phyloP scores from a whole-genome alignment of 1,284 basidiomycete genomes.

The Ganoderma lucidum region DNA sequence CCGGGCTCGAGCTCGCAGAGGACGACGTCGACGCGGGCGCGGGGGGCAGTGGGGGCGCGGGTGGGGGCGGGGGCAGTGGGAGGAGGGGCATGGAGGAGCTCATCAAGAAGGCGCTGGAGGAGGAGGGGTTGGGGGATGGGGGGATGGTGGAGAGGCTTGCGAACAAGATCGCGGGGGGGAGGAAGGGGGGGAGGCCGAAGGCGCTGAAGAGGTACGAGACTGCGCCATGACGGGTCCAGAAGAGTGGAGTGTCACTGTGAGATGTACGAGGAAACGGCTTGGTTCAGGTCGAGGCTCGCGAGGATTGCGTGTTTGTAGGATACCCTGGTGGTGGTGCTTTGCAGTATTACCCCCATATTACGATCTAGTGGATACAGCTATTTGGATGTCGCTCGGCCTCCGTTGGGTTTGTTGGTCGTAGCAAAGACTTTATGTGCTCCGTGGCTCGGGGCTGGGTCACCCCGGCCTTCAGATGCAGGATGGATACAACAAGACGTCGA shows the following conservation, averaged over 20 bases:
- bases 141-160: slow-evolving; percentile 63
- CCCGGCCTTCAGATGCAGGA: not conserved
- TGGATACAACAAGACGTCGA: not conserved
- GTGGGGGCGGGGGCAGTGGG: slow-evolving; percentile 43
- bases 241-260: too few relatives aligned
- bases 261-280: too few relatives aligned
- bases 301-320: slow-evolving; percentile 18
- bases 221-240: slow-evolving; percentile 35
- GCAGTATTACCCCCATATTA: slow-evolving; percentile 13
- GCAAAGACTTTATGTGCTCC: not conserved
- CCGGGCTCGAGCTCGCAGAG: slow-evolving; percentile 42
- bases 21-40: slow-evolving; percentile 4
- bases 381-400: not conserved
- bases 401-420: not conserved
- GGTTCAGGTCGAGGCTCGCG: not conserved
- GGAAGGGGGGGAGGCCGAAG: slow-evolving; percentile 54
- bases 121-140: slow-evolving; percentile 60
- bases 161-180: slow-evolving; percentile 64
- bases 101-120: slow-evolving; percentile 78
- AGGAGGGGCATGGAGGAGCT: slow-evolving; percentile 78
- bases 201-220: slow-evolving; percentile 74
- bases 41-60: slow-evolving; percentile 45
- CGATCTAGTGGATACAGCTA: not conserved
- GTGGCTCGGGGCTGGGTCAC: not conserved
- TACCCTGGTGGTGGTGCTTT: slow-evolving; percentile 17